Evolutionary conservation across 1,284 basidiomycete species (phyloP), one percentile per base, ranked within the genome.

Genomic region (Salmacisia buchloeana): DNA sequence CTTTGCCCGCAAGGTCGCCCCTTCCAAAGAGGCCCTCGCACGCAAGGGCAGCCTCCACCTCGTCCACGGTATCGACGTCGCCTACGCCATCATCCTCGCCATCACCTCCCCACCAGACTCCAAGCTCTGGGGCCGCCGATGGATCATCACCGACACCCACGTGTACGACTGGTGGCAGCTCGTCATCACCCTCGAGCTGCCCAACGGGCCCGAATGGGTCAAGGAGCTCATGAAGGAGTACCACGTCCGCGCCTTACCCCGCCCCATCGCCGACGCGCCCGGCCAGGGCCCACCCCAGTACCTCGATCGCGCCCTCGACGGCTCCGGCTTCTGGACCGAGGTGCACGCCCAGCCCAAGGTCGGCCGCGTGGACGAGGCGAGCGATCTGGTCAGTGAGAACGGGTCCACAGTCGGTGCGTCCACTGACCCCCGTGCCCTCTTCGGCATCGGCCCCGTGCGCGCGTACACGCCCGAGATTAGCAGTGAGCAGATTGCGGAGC

Each of bases 101-200:
- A 63, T 73, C 23, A 58, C 34, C 6, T 23, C 56, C 21, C 63
- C 67, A n/a, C 45, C 66, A 1, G 69, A 67, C 45, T 54, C 35
- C 2, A 58, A 46, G 7, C 67, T 68, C 12, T 69, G 66, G 68
- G 70, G 67, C 10, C 58, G 68, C 25, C 63, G 74, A 6, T 76
- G 74, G 74, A 68, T 76, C 59, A 52, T 74, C 15, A 72, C 71
- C 4, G 71, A 73, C 38, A 59, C 61, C 15, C 45, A 60, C 21
- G 61, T 71, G 9, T 73, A 73, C 58, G 71, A 73, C 39, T 73
- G 71, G 71, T 73, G 71, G 71, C 69, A 68, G 56, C 63, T 73
- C 25, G 63, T 67, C 63, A 63, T 65, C 0, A 57, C 52, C 23
- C 43, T 67, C n/a, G 35, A 41, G 3, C 31, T 52, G 18, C 23